Evolutionary conservation across 768 basidiomycete species (phyloP), one percentile per base, ranked within the genome.

Genomic region (Chalciporus pseudorubinellus): DNA sequence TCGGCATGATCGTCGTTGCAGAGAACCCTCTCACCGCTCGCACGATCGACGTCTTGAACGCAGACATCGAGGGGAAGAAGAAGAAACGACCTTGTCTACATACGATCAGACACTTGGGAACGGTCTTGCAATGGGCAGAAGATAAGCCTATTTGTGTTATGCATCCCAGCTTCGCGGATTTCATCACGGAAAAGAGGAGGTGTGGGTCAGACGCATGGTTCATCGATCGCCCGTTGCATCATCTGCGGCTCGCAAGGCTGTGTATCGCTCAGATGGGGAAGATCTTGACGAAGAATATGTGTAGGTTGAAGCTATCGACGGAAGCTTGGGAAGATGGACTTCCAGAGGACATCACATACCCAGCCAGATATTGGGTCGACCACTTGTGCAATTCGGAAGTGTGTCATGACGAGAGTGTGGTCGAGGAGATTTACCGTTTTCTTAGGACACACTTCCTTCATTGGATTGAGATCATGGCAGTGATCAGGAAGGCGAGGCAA

Each of bases 161-260:
- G 53, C 71, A 72, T 47, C 62, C 70, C 0, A 70, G 69, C 22
- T 69, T 72, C 20, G 56, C 53, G 6, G 70, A 72, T 44, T 72
- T 72, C 36, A 55, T 72, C 33, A 65, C 65, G 21, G 62, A 71
- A 43, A 51, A 20, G 40, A 54, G 59, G 20, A 59, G 71, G 10
- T 71, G 67, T 39, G 55, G 57, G 4, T 60, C 57, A 7, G 61
- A 66, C 16, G 56, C 47, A 1, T 68, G 68, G 63, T 69, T 60
- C 18, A 63, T 72, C 33, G 61, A 72, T 39, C 58, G 49, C 8
- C 39, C 39, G 4, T 44, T 34, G 16, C 61, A 67, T 26, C 56
- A 61, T 43, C 49, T 60, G 12, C 59, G 59, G 1, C 43, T 62
- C 11, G 67, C 69, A 3, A 46, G 45, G 36, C 61, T 65, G 24